These are phyloP conservation scores for Ceratobasidium sp. DNA, from an alignment of 1,284 basidiomycete genomes.

Conservation along the genomic window DNA sequence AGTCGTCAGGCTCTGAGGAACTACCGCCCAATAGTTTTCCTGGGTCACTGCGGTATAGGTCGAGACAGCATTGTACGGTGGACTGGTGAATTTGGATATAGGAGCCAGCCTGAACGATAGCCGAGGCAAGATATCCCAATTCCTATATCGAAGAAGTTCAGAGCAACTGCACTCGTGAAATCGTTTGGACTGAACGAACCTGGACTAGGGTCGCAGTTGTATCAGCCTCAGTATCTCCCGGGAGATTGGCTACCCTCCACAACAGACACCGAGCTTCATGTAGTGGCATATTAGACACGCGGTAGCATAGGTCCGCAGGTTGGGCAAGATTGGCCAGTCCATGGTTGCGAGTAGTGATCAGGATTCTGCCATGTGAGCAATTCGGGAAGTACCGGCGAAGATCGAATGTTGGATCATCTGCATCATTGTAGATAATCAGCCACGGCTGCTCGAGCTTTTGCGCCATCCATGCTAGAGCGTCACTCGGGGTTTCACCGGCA, in stretches of 20 bases:
- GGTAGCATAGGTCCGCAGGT: not conserved
- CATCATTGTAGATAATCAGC: constrained; percentile 25
- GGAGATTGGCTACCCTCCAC: not conserved
- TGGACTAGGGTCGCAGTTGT: not conserved
- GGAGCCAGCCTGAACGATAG: constrained; percentile 28
- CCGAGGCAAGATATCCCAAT: not conserved
- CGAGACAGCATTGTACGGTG: not conserved
- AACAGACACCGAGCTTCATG: constrained; percentile 12
- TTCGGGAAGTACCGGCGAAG: not conserved
- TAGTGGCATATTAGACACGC: not conserved
- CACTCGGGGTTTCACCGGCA: not conserved
- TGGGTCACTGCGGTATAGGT: not conserved
- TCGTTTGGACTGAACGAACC: too few species aligned
- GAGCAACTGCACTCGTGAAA: too few species aligned
- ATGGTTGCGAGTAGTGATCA: constrained; percentile 40
- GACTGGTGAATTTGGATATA: constrained; percentile 19
- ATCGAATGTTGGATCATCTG: not conserved
- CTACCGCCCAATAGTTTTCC: too few species aligned
- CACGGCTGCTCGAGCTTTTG: not conserved
- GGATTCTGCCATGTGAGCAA: constrained; percentile 20
- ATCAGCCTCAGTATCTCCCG: not conserved
- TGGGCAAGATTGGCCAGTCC: not conserved
- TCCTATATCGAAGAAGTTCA: constrained; percentile 3
- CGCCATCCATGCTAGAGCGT: constrained; percentile 32
- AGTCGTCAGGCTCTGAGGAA: too few species aligned